Evolutionary conservation across 257 asterid species (phyloP).

Genomic region (Lantana camara): DNA sequence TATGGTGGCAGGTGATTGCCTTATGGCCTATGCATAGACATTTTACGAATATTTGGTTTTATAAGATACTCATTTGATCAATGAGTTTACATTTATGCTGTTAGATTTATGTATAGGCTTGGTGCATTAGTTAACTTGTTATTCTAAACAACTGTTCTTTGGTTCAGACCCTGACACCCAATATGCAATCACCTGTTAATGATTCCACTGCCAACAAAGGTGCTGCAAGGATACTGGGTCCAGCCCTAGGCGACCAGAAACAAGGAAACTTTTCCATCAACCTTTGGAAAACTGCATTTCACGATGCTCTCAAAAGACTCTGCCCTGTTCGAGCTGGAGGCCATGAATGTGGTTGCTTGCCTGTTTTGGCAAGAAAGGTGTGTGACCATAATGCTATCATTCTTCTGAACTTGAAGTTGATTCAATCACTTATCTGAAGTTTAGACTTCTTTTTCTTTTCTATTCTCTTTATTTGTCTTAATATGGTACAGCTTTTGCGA

Average conservation of each 20-base stretch:
- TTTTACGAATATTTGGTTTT: neutral
- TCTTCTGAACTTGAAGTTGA: too few species aligned
- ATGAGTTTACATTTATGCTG: neutral
- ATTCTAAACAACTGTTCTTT: constrained; percentile 26
- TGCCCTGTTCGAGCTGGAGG: constrained; percentile 95
- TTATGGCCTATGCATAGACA: neutral
- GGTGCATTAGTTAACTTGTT: neutral
- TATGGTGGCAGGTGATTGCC: constrained; percentile 97
- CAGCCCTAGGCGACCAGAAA: constrained; percentile 72
- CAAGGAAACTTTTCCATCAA: constrained; percentile 82
- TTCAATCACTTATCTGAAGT: too few species aligned
- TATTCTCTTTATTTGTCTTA: neutral
- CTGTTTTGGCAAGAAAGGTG: constrained; percentile 88
- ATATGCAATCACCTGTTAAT: constrained; percentile 77
- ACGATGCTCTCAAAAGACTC: constrained; percentile 76
- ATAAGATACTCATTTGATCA: constrained; percentile 7
- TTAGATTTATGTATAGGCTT: constrained; percentile 13
- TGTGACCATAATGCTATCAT: constrained; percentile 20
- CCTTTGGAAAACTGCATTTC: constrained; percentile 83
- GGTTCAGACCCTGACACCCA: constrained; percentile 79
- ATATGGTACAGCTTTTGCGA: neutral
- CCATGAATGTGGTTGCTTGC: constrained; percentile 97
- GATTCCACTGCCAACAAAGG: constrained; percentile 42
- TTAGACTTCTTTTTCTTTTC: neutral
- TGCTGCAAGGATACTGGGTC: constrained; percentile 57